Evolutionary conservation across 192 early-diverging fungal species (phyloP).

Genomic region (Entrophospora sp.): DNA sequence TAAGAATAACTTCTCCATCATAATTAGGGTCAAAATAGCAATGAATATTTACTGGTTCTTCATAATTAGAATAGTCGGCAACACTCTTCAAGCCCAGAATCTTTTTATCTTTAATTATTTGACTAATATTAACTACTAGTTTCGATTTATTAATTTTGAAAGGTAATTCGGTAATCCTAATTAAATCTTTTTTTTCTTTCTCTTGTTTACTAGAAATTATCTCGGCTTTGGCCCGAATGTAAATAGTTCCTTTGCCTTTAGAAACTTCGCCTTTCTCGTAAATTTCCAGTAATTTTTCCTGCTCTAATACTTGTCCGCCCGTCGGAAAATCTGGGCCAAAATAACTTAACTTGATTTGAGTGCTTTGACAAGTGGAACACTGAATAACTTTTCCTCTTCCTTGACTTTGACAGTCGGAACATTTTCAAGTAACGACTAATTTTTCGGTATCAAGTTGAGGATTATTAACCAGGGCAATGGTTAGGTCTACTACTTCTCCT

Average conservation of each 20-base stretch:
- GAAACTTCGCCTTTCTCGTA: constrained; percentile 10
- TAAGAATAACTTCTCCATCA: constrained; percentile 11
- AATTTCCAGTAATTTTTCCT: background rate
- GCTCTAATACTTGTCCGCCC: background rate
- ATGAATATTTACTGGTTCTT: constrained; percentile 14
- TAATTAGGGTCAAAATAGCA: constrained; percentile 7
- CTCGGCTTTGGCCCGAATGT: background rate
- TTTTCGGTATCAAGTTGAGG: background rate
- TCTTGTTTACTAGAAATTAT: background rate
- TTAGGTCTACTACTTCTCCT: background rate
- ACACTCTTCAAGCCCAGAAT: background rate
- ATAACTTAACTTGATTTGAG: too few relatives aligned
- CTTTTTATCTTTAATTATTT: constrained; percentile 3
- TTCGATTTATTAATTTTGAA: background rate
- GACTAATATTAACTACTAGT: background rate
- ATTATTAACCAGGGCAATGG: background rate
- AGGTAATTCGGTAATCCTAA: background rate
- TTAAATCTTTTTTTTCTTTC: background rate
- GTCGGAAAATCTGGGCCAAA: background rate
- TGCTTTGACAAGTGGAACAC: too few relatives aligned
- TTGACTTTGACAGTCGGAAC: too few relatives aligned
- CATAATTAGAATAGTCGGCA: background rate
- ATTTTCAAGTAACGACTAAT: background rate
- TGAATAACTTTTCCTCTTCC: too few relatives aligned
- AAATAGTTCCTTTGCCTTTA: constrained; percentile 2